Evolutionary conservation across 1,284 basidiomycete species (phyloP).

Genomic region (Cystobasidium sp.): DNA sequence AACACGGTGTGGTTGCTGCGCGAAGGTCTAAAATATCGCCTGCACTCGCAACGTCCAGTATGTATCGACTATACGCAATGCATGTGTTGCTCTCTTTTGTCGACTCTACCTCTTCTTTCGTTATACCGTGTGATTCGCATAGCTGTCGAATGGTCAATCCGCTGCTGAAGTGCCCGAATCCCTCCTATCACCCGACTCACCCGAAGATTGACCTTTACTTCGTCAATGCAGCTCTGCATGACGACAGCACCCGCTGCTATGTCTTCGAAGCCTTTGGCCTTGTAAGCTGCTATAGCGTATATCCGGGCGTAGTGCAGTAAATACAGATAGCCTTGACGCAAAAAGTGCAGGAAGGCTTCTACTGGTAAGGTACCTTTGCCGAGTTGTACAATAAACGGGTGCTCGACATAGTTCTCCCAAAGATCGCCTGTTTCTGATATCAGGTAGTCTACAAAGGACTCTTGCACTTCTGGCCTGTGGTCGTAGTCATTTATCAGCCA

Average conservation of each 20-base stretch:
- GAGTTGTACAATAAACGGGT: conserved; percentile 49
- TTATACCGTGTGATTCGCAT: conserved; percentile 72
- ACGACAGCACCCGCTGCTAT: not conserved
- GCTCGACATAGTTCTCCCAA: conserved; percentile 54
- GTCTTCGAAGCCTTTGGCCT: conserved; percentile 60
- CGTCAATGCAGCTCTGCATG: conserved; percentile 13
- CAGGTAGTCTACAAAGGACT: conserved; percentile 73
- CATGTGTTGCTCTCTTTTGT: conserved; percentile 64
- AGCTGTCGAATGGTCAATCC: conserved; percentile 69
- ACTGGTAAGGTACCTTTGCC: conserved; percentile 49
- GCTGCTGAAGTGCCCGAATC: conserved; percentile 65
- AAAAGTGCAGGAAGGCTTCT: conserved; percentile 72
- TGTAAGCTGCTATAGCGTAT: conserved; percentile 71
- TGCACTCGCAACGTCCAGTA: conserved; percentile 75
- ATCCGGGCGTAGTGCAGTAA: conserved; percentile 74
- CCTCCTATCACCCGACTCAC: conserved; percentile 62
- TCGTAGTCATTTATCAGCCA: not conserved
- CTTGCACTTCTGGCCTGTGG: not conserved
- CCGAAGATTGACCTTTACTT: conserved; percentile 19
- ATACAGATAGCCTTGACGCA: conserved; percentile 70
- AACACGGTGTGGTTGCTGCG: conserved; percentile 81
- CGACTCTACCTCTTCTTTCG: conserved; percentile 65
- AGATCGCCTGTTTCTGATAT: conserved; percentile 58
- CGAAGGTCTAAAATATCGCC: conserved; percentile 74
- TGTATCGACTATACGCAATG: conserved; percentile 82